Base-by-base conservation (phyloP, 2,329 filamentous ascomycete genomes). In the Pleurostoma richardsiae region DNA sequence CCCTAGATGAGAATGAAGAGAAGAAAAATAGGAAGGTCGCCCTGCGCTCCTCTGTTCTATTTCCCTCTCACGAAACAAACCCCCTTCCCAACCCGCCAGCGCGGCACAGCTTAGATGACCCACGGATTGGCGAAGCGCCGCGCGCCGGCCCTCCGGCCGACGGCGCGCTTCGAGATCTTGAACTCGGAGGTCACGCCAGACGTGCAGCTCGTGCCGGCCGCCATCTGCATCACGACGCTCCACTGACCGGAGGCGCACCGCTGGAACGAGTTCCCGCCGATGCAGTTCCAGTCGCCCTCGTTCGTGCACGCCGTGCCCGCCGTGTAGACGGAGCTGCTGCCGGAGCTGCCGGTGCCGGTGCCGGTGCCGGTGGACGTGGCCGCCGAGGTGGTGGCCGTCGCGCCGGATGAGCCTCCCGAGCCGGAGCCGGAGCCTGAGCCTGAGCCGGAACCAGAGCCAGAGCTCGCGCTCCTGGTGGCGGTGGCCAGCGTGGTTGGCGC, bases 271-370 rank as follows among this genome's bases (percentile, higher is more conserved):
- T 60, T 64, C 43, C 79, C 79, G 19, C 65, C 67, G 30, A 80
- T 63, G 57, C 82, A 85, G 64, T 79, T 77, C 77, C 77, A 85
- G n/a, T 61, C 54, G 26, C 82, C 81, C 55, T 83, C 79, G 4
- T 63, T 49, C 36, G 58, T 63, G 65, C 81, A 84, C 26, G 70
- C 45, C 10, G 70, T 63, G 30, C 70, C 71, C 5, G 67, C 58
- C 19, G 59, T 52, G 33, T 8, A 36, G 8, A 36, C 8, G 42
- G 60, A 58, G 46, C 55, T 56, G 39, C 67, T 63, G 29, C 53
- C 58, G 50, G 49, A 53, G 41, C 52, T 53, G 27, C 52, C 49
- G 30, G 50, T 51, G 27, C 47, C 46, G 26, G 42, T 33, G 4
- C 40, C 19, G 41, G 40, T 43, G 36, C 30, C 11, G 30, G 46